A percentile compares a stretch with the other conserved stretches of the same genome.
phyloP scores from a whole-genome alignment of 2,329 filamentous ascomycete genomes.

The Diaporthe vexans region DNA sequence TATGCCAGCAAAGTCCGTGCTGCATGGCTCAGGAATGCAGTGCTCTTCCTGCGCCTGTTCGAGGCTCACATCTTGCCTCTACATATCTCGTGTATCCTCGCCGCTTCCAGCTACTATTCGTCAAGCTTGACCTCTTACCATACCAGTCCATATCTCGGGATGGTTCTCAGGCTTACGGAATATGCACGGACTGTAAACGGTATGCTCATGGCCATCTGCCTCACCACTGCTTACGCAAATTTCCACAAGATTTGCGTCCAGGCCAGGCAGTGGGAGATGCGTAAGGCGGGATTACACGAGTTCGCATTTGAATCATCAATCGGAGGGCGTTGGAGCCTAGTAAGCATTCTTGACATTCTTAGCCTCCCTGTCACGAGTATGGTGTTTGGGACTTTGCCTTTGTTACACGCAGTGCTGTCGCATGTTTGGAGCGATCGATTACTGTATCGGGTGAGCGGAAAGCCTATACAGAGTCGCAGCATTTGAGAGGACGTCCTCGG shows the following conservation, averaged over 20 bases:
- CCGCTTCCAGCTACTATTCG: conserved; percentile 10
- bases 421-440: conserved; percentile 18
- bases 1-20: background rate
- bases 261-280: conserved; percentile 22
- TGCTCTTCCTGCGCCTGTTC: conserved; percentile 20
- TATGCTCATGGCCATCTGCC: conserved; percentile 7
- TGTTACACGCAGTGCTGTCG: conserved; percentile 13
- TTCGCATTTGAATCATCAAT: background rate
- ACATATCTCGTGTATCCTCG: conserved; percentile 11
- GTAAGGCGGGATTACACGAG: conserved; percentile 12
- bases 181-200: background rate
- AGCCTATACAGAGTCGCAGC: conserved; percentile 3
- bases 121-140: background rate
- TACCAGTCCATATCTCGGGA: background rate
- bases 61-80: conserved; percentile 21
- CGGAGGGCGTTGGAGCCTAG: background rate
- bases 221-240: background rate
- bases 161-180: conserved; percentile 2
- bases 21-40: conserved; percentile 14
- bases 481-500: background rate
- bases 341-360: background rate
- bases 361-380: background rate
- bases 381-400: conserved; percentile 22
- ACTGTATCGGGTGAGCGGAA: conserved; percentile 26
- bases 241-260: conserved; percentile 19